A percentile compares a stretch with the other conserved stretches of the same genome.
phyloP scores from a whole-genome alignment of 192 early-diverging fungal genomes.

The Backusella luteola region DNA sequence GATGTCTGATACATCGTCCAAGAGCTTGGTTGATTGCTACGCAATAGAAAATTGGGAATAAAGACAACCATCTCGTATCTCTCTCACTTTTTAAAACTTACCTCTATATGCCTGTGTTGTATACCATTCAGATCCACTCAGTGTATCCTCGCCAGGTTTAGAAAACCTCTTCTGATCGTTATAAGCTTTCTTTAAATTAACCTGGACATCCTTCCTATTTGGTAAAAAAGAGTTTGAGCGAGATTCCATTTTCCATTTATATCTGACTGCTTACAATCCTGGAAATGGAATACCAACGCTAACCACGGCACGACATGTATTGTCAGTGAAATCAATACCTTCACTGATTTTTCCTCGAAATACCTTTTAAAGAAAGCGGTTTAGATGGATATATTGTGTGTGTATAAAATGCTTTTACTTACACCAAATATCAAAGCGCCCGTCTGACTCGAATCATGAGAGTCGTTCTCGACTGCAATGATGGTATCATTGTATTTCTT shows the following conservation, averaged over 20 bases:
- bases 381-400: no score
- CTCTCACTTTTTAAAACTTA: background rate
- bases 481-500: slow-evolving; percentile 16
- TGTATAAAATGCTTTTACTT: background rate
- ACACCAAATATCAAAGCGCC: slow-evolving; percentile 69
- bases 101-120: slow-evolving; percentile 28
- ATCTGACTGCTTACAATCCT: slow-evolving; percentile 22
- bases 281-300: slow-evolving; percentile 65
- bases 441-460: background rate
- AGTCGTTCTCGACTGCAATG: background rate
- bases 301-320: slow-evolving; percentile 62
- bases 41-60: background rate
- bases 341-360: slow-evolving; percentile 73
- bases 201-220: slow-evolving; percentile 50
- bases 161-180: slow-evolving; percentile 16
- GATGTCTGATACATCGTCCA: slow-evolving; percentile 37
- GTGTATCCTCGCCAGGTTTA: background rate
- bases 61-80: background rate
- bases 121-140: slow-evolving; percentile 29
- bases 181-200: slow-evolving; percentile 47
- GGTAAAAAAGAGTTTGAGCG: no score
- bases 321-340: slow-evolving; percentile 73
- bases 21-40: slow-evolving; percentile 39
- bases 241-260: no score
- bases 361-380: slow-evolving; percentile 24